Base-by-base conservation (phyloP, 345 rosid genomes). In the Brassica napus region DNA sequence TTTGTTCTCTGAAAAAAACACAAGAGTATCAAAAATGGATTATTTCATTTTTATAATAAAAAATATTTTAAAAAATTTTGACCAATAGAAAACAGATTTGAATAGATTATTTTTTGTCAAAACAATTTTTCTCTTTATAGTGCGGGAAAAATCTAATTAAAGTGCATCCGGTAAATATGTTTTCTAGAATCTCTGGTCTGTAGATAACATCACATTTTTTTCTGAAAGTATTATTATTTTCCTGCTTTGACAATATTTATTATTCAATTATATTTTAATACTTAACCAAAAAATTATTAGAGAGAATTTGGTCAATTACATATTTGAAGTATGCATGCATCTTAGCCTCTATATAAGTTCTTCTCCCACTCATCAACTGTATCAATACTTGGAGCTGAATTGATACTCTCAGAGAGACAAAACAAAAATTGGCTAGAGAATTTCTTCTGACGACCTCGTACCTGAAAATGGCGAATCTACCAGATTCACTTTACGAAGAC, bases 401-500 rank as follows among this genome's bases (percentile, higher is more conserved):
- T 16, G 5, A 5, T 6, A 5, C 8, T 34, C 37, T 34, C 7
- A 5, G 37, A 5, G 37, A 34, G 37, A 34, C 21, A 18, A 18
- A 18, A 18, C 5, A 55, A 6, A 1, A 28, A 35, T 10, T 10
- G 1, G 7, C 2, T 7, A 42, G 31, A n/a, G 44, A 30, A 18
- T 6, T 60, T 57, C 18, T 21, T 54, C 78, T 18, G 57, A 5
- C 39, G 21, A 18, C 21, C 21, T 18, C 21, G 21, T 18, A 59
- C 3, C 34, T 5, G 47, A 57, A 69, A 69, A 69, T 69, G 83
- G 21, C 0, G 63, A 75, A 69, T 30, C 72, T 80, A 10, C 83
- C 76, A 0, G 83, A 80, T 49, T 1, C 59, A 30, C 37, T 80
- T 1, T 80, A 80, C 8, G 83, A 74, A 14, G 83, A 80, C 31